These are phyloP conservation scores for Ceratocystis diversiconidia DNA, from an alignment of 2,329 filamentous ascomycete genomes.

Conservation along the genomic window DNA sequence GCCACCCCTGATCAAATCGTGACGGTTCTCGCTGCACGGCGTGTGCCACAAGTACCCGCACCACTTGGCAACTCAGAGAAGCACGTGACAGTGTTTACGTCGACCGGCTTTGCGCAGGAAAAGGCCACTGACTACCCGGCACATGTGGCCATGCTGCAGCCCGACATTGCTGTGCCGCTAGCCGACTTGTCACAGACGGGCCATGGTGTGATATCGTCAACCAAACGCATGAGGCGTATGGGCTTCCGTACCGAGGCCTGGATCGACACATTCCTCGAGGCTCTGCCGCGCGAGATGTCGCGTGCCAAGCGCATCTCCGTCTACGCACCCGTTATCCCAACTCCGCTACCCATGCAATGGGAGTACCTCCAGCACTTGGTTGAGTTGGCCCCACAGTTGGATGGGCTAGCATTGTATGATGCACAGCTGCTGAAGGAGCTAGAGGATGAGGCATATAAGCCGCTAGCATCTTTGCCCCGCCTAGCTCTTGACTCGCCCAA, in stretches of 20 bases:
- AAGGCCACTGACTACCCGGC: slow-evolving; percentile 54
- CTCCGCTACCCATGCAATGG: slow-evolving; percentile 60
- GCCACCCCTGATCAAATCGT: slow-evolving; percentile 50
- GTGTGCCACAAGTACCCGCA: slow-evolving; percentile 59
- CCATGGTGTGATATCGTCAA: slow-evolving; percentile 37
- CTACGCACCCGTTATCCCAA: slow-evolving; percentile 57
- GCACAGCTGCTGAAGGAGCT: slow-evolving; percentile 54
- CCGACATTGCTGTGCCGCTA: slow-evolving; percentile 68
- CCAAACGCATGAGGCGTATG: slow-evolving; percentile 68
- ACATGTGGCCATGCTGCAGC: slow-evolving; percentile 49
- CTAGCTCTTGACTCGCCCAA: slow-evolving; percentile 56
- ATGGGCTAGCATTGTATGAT: slow-evolving; percentile 68
- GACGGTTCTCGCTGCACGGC: slow-evolving; percentile 61
- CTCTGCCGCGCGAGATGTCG: slow-evolving; percentile 22
- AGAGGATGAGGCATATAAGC: slow-evolving; percentile 27
- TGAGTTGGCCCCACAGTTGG: slow-evolving; percentile 43
- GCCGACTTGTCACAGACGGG: slow-evolving; percentile 49
- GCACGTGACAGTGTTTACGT: slow-evolving; percentile 66
- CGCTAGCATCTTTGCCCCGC: slow-evolving; percentile 47
- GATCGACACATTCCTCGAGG: slow-evolving; percentile 51
- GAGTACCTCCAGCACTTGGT: slow-evolving; percentile 63
- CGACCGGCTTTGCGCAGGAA: slow-evolving; percentile 67
- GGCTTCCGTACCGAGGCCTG: slow-evolving; percentile 73
- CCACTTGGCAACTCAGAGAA: slow-evolving; percentile 57
- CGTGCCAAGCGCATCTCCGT: slow-evolving; percentile 29